These are phyloP conservation scores for Pseudoscleropodium purum DNA, from an alignment of 225 moss, liverwort and hornwort genomes.

Conservation along the genomic window DNA sequence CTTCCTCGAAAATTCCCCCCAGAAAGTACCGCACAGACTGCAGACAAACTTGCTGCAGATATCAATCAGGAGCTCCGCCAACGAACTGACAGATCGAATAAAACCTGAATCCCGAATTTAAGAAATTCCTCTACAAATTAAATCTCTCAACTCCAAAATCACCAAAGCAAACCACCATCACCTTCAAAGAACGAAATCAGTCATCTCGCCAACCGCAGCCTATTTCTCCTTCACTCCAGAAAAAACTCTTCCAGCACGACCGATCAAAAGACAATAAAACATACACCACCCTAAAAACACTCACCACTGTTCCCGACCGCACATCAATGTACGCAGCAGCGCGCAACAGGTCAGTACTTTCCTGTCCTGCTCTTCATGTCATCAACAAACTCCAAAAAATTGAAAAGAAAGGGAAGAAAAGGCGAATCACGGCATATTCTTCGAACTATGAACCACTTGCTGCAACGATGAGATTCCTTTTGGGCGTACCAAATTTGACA, in stretches of 20 bases:
- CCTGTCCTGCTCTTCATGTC: not conserved
- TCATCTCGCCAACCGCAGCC: not conserved
- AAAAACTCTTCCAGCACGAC: not conserved
- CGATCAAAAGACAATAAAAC: not conserved
- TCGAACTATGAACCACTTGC: not conserved
- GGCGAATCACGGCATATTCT: not conserved
- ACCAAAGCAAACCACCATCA: not conserved
- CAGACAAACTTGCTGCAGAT: not conserved
- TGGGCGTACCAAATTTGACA: not conserved
- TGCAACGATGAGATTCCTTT: not conserved
- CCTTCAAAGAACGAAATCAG: not conserved
- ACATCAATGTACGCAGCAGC: not conserved
- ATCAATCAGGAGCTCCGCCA: not conserved
- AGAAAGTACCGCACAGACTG: not conserved
- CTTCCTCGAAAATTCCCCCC: not conserved
- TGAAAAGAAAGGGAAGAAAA: not conserved
- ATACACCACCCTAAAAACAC: not conserved
- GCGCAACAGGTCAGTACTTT: not conserved
- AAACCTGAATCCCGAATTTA: not conserved
- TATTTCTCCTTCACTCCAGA: not conserved
- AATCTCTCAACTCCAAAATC: not conserved
- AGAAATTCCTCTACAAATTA: not conserved
- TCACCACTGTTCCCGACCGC: not conserved
- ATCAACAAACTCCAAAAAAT: not conserved
- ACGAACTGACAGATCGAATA: not conserved